A percentile compares a stretch with the other conserved stretches of the same genome.
Conservation (phyloP, 1,284 basidiomycete genomes). For the Cutaneotrichosporon spelunceum region DNA sequence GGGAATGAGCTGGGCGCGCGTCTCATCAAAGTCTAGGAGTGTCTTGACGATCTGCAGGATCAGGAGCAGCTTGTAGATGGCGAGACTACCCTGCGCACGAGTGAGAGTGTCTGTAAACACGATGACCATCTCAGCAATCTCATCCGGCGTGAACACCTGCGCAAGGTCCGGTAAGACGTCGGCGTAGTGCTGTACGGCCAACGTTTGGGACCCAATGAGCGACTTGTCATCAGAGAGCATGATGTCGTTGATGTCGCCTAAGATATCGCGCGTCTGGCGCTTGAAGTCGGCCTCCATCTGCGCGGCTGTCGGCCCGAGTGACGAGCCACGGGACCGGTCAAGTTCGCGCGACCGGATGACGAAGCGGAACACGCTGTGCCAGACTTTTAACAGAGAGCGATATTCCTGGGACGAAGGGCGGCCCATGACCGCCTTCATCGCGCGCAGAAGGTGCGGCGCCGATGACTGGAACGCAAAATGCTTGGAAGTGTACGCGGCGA, state of each 20-base stretch:
- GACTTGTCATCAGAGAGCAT: conserved; percentile 76
- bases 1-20: conserved; percentile 77
- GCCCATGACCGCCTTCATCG: conserved; percentile 77
- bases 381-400: conserved; percentile 88
- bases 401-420: conserved; percentile 73
- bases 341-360: conserved; percentile 82
- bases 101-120: conserved; percentile 79
- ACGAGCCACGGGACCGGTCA: conserved; percentile 74
- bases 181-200: conserved; percentile 89
- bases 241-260: conserved; percentile 78
- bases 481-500: conserved; percentile 87
- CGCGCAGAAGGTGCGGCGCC: conserved; percentile 74
- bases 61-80: conserved; percentile 90
- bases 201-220: conserved; percentile 90
- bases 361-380: conserved; percentile 92
- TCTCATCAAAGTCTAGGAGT: conserved; percentile 78
- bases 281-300: conserved; percentile 84
- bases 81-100: conserved; percentile 74
- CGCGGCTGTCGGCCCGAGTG: conserved; percentile 75
- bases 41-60: conserved; percentile 86
- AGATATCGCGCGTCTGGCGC: conserved; percentile 69
- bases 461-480: conserved; percentile 79
- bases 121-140: conserved; percentile 79
- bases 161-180: conserved; percentile 83
- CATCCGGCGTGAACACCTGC: conserved; percentile 72